Evolutionary conservation across 108 stramenopile species (phyloP), one percentile per base, ranked within the genome.

Genomic region (Fistulifera solaris): DNA sequence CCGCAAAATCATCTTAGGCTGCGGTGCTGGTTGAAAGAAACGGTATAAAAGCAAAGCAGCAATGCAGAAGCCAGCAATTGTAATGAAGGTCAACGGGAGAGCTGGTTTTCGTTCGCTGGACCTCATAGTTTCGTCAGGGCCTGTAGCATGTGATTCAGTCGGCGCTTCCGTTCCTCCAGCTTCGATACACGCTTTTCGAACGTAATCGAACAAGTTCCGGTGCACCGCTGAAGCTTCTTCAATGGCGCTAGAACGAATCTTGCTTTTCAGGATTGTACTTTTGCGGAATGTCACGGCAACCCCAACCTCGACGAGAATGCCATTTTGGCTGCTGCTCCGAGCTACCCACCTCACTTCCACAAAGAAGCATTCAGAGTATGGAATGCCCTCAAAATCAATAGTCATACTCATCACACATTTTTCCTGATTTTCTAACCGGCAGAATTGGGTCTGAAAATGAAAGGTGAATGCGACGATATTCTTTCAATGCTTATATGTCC

Each of bases 311-410:
- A 92, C 59, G 0, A 65, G 38, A n/a, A 91, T 47, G 28, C 77
- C 78, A 44, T 67, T 58, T n/a, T 56, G 40, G 42, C 59, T 73
- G 13, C 68, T 45, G 25, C 78, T 65, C n/a, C 65, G 67, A 1
- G 86, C 86, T 23, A 74, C 77, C 90, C 90, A 92, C 15, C 86
- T 66, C 58, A 85, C 77, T 47, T 92, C 84, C 0, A 92, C 86
- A 0, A 63, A 70, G 57, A 92, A 92, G 5, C 58, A 54, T 59
- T 92, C 90, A 13, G 82, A 70, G 58, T 85, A 92, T 0, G 90
- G 90, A 41, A 92, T 85, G 0, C 86, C 86, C 24, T 83, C 77
- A 71, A 92, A 84, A 49, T 72, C 73, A 8, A 80, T 75, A 0
- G 77, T 77, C 66, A 81, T 92, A 40, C 63, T 57, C 27, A 87